Evolutionary conservation across 805 yeast species (phyloP).

Genomic region (Blastobotrys chiropterorum): DNA sequence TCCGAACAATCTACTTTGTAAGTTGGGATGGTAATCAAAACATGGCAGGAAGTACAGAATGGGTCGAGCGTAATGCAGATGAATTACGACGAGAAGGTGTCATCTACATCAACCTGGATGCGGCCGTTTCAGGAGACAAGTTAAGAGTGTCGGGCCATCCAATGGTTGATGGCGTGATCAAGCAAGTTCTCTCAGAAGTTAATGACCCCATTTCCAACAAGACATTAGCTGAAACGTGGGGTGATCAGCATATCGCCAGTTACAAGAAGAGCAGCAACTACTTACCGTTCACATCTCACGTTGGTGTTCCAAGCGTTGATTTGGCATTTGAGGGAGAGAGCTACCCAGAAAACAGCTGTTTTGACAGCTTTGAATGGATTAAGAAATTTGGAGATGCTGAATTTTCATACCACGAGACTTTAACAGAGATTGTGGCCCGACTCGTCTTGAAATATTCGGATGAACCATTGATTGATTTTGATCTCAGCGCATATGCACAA

Average conservation of each 20-base stretch:
- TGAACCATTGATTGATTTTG: conserved; percentile 69
- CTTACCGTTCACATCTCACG: conserved; percentile 55
- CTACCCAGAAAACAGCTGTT: conserved; percentile 50
- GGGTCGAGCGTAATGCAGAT: conserved; percentile 53
- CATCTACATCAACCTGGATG: conserved; percentile 69
- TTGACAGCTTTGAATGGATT: conserved; percentile 58
- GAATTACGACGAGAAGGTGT: conserved; percentile 55
- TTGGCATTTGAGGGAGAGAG: conserved; percentile 41
- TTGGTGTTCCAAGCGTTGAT: conserved; percentile 67
- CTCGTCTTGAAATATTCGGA: conserved; percentile 59
- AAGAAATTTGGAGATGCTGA: conserved; percentile 47
- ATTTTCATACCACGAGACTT: conserved; percentile 48
- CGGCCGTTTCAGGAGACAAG: conserved; percentile 47
- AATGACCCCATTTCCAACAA: conserved; percentile 16
- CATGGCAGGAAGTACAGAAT: conserved; percentile 77
- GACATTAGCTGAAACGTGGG: conserved; percentile 25
- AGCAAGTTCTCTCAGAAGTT: conserved; percentile 34
- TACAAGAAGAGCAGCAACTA: conserved; percentile 24
- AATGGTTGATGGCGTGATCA: conserved; percentile 44
- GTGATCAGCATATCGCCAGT: conserved; percentile 35
- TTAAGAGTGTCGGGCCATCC: conserved; percentile 63
- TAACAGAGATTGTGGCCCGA: conserved; percentile 51
- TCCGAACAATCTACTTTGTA: conserved; percentile 73
- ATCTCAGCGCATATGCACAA: conserved; percentile 43
- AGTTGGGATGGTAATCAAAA: conserved; percentile 84